Evolutionary conservation across 768 basidiomycete genomes (phyloP).

Genomic region (Kwoniella sp.): DNA sequence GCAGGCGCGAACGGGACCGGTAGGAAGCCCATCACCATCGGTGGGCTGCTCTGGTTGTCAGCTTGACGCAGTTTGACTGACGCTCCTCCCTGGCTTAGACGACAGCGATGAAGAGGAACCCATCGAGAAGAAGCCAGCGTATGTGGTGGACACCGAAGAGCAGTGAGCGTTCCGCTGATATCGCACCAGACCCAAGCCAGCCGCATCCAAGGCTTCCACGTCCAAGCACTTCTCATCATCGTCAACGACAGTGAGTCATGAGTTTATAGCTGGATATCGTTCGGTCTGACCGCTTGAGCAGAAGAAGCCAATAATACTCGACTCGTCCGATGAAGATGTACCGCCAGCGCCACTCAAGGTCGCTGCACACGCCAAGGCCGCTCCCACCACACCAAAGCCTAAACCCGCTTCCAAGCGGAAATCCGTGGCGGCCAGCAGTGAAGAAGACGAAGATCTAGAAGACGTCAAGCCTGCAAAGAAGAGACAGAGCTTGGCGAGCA

Average conservation of each 20-base stretch:
- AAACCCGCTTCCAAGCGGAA: slow-evolving; percentile 16
- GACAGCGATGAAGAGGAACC: slow-evolving; percentile 40
- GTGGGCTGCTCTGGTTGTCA: slow-evolving; percentile 1
- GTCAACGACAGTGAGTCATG: slow-evolving; percentile 14
- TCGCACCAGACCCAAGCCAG: not conserved
- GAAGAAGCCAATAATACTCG: slow-evolving; percentile 24
- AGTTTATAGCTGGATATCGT: not conserved
- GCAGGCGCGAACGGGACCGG: slow-evolving; percentile 22
- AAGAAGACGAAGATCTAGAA: slow-evolving; percentile 15
- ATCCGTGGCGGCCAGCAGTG: slow-evolving; percentile 5
- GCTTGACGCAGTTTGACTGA: not conserved
- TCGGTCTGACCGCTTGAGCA: not conserved
- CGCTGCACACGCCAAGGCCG: not conserved
- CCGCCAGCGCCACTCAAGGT: slow-evolving; percentile 12
- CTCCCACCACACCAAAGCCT: slow-evolving; percentile 1
- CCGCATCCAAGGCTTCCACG: slow-evolving; percentile 11
- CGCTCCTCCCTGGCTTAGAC: slow-evolving; percentile 6
- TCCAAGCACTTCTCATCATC: slow-evolving; percentile 35
- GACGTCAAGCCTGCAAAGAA: slow-evolving; percentile 34
- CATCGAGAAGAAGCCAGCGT: slow-evolving; percentile 14
- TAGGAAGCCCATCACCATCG: slow-evolving; percentile 37
- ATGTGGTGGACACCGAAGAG: not conserved
- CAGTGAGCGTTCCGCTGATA: not conserved
- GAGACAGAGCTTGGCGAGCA: slow-evolving; percentile 17
- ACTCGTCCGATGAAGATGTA: slow-evolving; percentile 14